A percentile compares a stretch with the other conserved stretches of the same genome.
Conservation (phyloP, 306 rosid species). For the Casuarina cunninghamiana region DNA sequence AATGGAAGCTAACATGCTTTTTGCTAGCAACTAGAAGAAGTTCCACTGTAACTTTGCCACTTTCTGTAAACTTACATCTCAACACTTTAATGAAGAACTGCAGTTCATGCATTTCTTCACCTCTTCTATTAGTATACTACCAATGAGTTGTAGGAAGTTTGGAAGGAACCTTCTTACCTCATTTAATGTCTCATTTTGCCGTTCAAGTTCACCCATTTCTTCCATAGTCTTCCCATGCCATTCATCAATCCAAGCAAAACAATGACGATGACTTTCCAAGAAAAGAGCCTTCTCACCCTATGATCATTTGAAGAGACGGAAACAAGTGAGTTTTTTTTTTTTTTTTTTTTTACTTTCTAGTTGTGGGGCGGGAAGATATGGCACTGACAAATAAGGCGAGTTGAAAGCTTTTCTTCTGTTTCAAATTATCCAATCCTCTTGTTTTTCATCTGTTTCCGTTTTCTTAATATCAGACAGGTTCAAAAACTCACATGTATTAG, state of each 20-base stretch:
- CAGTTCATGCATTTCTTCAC: neutral
- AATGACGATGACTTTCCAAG: constrained; percentile 44
- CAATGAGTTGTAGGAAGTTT: constrained; percentile 1
- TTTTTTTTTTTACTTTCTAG: too few relatives aligned
- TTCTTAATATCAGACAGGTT: neutral
- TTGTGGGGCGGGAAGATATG: neutral
- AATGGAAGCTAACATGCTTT: neutral
- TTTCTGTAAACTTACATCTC: neutral
- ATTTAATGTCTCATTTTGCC: constrained; percentile 5
- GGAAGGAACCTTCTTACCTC: constrained; percentile 30
- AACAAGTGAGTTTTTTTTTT: neutral
- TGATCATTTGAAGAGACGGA: neutral
- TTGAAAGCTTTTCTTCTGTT: neutral
- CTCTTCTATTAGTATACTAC: neutral
- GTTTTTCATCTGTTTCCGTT: neutral
- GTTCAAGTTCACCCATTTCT: constrained; percentile 36
- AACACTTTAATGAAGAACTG: constrained; percentile 1
- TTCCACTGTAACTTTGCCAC: neutral
- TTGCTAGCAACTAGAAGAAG: neutral
- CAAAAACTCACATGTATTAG: neutral
- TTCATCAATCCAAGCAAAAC: constrained; percentile 48
- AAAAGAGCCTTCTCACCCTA: constrained; percentile 55
- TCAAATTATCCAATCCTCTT: neutral
- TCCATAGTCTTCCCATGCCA: constrained; percentile 46
- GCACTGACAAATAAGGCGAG: neutral